These are phyloP conservation scores for Aureobasidium sp. DNA, from an alignment of 2,329 filamentous ascomycete species.

Conservation along the genomic window DNA sequence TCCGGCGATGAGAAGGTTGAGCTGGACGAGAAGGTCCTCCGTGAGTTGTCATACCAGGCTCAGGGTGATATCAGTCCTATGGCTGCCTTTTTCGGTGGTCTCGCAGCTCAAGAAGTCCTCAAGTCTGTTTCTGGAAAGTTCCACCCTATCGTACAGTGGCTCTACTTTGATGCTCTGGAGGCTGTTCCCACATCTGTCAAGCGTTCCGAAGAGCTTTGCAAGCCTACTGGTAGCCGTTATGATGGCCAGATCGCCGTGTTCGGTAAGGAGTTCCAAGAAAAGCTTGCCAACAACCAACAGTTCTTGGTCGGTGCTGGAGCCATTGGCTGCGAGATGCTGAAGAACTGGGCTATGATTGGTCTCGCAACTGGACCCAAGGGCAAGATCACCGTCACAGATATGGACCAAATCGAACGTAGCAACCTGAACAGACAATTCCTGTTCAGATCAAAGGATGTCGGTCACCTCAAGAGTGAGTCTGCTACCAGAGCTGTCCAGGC, in stretches of 20 bases:
- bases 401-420: constrained; percentile 98
- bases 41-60: constrained; percentile 90
- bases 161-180: constrained; percentile 98
- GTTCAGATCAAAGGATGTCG: constrained; percentile 88
- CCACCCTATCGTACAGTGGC: constrained; percentile 86
- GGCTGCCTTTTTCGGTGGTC: constrained; percentile 89
- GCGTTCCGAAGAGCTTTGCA: constrained; percentile 80
- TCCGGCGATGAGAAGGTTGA: constrained; percentile 63
- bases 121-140: constrained; percentile 99
- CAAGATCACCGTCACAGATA: constrained; percentile 88
- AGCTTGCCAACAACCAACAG: constrained; percentile 79
- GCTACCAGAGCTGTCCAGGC: constrained; percentile 80
- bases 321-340: constrained; percentile 97
- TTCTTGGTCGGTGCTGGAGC: constrained; percentile 95
- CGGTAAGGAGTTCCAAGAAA: constrained; percentile 86
- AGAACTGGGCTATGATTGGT: constrained; percentile 99
- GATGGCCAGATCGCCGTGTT: constrained; percentile 98
- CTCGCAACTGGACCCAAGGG: constrained; percentile 81
- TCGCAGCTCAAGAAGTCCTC: constrained; percentile 87
- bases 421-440: constrained; percentile 97
- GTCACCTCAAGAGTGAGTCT: constrained; percentile 91
- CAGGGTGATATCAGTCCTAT: constrained; percentile 83
- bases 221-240: constrained; percentile 76
- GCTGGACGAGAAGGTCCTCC: constrained; percentile 83
- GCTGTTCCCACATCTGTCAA: constrained; percentile 68